A percentile compares a stretch with the other conserved stretches of the same genome.
Conservation (phyloP, 2,329 filamentous ascomycete species). For the Alternaria sp. region DNA sequence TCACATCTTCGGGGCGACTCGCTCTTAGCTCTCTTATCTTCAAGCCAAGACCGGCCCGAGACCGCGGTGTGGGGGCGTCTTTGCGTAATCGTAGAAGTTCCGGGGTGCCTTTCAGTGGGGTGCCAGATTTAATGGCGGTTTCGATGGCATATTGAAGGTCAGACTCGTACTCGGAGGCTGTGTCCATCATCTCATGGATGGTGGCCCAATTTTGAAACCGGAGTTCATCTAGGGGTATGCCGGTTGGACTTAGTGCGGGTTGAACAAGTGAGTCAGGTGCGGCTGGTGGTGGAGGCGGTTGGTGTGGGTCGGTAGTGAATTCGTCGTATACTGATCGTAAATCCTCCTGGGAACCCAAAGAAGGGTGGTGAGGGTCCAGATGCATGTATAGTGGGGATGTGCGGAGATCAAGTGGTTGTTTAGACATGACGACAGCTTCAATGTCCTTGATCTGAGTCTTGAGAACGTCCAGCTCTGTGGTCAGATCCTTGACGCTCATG, state of each 20-base stretch:
- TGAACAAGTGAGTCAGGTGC: slow-evolving; percentile 16
- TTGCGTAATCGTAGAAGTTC: slow-evolving; percentile 14
- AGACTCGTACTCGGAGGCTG: slow-evolving; percentile 43
- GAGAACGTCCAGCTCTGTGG: slow-evolving; percentile 30
- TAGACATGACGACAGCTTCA: slow-evolving; percentile 44
- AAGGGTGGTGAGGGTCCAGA: slow-evolving; percentile 37
- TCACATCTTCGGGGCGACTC: not conserved
- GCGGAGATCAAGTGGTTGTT: slow-evolving; percentile 48
- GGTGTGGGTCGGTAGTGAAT: slow-evolving; percentile 53
- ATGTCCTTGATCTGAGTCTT: slow-evolving; percentile 41
- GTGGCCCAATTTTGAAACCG: slow-evolving; percentile 61
- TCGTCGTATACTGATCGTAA: slow-evolving; percentile 56
- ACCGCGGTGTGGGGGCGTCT: not conserved
- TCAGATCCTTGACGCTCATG: slow-evolving; percentile 30
- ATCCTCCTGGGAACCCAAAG: slow-evolving; percentile 37
- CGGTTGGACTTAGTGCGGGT: slow-evolving; percentile 44
- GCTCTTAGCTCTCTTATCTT: slow-evolving; percentile 20
- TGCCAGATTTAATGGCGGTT: slow-evolving; percentile 22
- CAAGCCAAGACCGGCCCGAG: slow-evolving; percentile 2
- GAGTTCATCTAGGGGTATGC: slow-evolving; percentile 55
- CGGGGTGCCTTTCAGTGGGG: slow-evolving; percentile 14
- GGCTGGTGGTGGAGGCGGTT: slow-evolving; percentile 34
- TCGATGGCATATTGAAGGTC: slow-evolving; percentile 14
- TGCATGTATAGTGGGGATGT: slow-evolving; percentile 50
- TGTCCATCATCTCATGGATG: slow-evolving; percentile 57